Evolutionary conservation across 768 basidiomycete species (phyloP), one percentile per base, ranked within the genome.

Genomic region (Xerocomellus intermedius): DNA sequence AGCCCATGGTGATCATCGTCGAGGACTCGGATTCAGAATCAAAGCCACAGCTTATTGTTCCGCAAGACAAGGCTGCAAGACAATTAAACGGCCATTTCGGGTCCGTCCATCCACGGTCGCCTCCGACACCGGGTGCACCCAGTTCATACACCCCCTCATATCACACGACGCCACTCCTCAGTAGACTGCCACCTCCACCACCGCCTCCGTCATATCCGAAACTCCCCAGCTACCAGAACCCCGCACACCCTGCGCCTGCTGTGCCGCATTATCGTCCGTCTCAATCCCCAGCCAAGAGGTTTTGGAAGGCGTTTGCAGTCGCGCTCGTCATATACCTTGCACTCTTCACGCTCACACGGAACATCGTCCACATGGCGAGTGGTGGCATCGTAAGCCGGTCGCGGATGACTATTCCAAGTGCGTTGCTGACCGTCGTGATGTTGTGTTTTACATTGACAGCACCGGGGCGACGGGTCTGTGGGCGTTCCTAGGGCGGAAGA

Each of bases 161-260:
- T 57, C 56, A 42, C 55, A 16, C 59, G 7, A n/a, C 56, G 5
- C 28, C 51, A 5, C 28, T 42, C 22, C 32, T 26, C 5, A n/a
- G n/a, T n/a, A 26, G 26, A 26, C 26, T 42, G 24, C 32, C 33
- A 42, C 56, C 42, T 5, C 21, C 56, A 35, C 61, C 56, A 38
- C 59, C 35, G 42, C 50, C 57, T n/a, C 50, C 56, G 37, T 50
- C 52, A 63, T 59, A 52, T 56, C 56, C 57, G 48, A 37, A 19
- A n/a, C 16, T 38, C 26, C 47, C n/a, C 3, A 42, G n/a, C n/a
- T 9, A 28, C 28, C 24, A 21, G 5, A 17, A 13, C 21, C 16
- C 37, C 22, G 22, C 32, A 17, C 17, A 13, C 21, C 3, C 42
- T 22, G 9, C 9, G 13, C 26, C 13, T 5, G 17, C 37, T 19